Conservation (phyloP, 768 basidiomycete genomes). For the Chlorophyllum brunneum region DNA sequence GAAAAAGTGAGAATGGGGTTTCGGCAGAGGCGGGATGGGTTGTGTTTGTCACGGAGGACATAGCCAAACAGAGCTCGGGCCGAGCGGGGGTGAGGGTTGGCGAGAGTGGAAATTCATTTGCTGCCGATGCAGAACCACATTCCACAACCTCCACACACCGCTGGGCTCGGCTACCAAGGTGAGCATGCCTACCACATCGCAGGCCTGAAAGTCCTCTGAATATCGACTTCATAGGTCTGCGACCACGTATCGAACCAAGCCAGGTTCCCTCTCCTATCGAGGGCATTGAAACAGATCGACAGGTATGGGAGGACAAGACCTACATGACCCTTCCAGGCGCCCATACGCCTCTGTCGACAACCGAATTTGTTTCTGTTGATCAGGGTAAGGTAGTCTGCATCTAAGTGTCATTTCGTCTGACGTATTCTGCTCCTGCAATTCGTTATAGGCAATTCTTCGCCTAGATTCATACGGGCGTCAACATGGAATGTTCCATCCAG, state of each 20-base stretch:
- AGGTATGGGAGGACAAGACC: constrained; percentile 68
- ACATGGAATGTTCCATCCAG: constrained; percentile 87
- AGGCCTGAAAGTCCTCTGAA: not conserved
- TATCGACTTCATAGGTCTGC: constrained; percentile 49
- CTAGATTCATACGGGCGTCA: constrained; percentile 84
- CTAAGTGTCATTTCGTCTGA: not conserved
- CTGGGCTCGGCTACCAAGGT: constrained; percentile 53
- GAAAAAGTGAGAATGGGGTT: no score
- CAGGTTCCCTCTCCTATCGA: constrained; percentile 93
- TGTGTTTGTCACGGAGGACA: not conserved
- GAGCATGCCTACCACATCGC: not conserved
- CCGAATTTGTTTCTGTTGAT: constrained; percentile 87
- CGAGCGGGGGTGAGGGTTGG: not conserved
- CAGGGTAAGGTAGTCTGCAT: constrained; percentile 50
- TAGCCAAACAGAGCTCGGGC: constrained; percentile 7
- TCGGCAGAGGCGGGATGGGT: no score
- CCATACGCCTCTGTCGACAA: constrained; percentile 79
- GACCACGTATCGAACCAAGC: constrained; percentile 77
- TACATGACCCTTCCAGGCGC: constrained; percentile 55
- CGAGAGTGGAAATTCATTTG: not conserved
- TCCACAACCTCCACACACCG: constrained; percentile 67
- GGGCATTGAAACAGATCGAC: constrained; percentile 73
- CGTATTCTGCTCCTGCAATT: no score
- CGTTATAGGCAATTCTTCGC: constrained; percentile 89
- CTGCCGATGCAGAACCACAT: constrained; percentile 39